Conservation (phyloP, 2,329 filamentous ascomycete genomes). For the Huntiella moniliformis region DNA sequence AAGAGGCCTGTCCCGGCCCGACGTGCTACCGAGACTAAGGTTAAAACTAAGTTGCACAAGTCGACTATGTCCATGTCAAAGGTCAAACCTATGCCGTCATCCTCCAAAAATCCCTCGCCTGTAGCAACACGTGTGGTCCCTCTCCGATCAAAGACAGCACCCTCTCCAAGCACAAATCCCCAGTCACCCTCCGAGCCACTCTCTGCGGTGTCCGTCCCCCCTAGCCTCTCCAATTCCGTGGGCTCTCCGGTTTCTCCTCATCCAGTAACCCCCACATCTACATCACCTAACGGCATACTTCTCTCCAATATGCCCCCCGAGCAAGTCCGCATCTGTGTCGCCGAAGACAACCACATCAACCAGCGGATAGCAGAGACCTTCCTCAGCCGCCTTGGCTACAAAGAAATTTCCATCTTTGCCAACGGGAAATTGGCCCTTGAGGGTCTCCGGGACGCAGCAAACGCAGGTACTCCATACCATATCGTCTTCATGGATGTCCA, state of each 20-base stretch:
- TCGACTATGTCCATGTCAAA: not conserved
- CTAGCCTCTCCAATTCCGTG: slow-evolving; percentile 1
- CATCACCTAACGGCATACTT: slow-evolving; percentile 31
- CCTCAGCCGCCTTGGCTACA: slow-evolving; percentile 67
- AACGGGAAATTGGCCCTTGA: slow-evolving; percentile 81
- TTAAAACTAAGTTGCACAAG: too few relatives aligned
- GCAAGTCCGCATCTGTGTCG: slow-evolving; percentile 73
- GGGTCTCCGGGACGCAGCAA: slow-evolving; percentile 55
- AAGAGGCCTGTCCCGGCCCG: too few relatives aligned
- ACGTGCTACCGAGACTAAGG: not conserved
- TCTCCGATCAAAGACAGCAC: not conserved
- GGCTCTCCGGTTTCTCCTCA: not conserved
- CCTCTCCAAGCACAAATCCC: not conserved
- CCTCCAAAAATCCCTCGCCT: too few relatives aligned
- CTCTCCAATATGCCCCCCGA: slow-evolving; percentile 57
- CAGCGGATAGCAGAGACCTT: slow-evolving; percentile 88
- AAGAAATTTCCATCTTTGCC: slow-evolving; percentile 65
- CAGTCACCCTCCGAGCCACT: slow-evolving; percentile 1
- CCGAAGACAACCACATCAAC: slow-evolving; percentile 89
- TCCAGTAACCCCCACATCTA: not conserved
- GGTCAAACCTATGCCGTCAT: not conserved
- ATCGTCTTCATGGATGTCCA: slow-evolving; percentile 91
- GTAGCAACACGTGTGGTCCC: too few relatives aligned
- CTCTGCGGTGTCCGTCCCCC: not conserved
- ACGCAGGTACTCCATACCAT: slow-evolving; percentile 62